Conservation (phyloP, 345 rosid species). For the Brassica rapa region DNA sequence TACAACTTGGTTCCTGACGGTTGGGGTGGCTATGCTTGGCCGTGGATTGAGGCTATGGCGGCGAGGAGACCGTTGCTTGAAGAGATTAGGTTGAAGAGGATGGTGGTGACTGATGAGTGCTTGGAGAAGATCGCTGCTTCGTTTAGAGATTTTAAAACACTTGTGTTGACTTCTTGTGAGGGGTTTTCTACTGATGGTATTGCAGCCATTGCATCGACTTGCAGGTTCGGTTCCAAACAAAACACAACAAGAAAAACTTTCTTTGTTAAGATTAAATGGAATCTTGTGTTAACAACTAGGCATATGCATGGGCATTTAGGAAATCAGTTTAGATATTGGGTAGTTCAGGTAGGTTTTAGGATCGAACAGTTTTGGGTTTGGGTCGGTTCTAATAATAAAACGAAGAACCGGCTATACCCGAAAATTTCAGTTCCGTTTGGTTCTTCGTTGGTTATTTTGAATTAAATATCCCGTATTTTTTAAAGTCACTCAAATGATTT, state of each 20-base stretch:
- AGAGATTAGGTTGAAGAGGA: not conserved
- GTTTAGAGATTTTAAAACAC: not conserved
- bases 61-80: not conserved
- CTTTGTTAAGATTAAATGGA: not conserved
- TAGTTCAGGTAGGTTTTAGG: not conserved
- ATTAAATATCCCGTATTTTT: too few relatives aligned
- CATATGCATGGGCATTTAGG: not conserved
- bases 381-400: not conserved
- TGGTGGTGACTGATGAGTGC: slow-evolving; percentile 2
- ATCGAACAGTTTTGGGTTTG: not conserved
- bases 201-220: not conserved
- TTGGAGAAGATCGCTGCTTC: slow-evolving; percentile 2
- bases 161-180: not conserved
- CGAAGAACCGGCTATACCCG: not conserved
- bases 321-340: not conserved
- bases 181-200: not conserved
- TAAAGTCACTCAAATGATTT: too few relatives aligned
- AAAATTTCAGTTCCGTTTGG: not conserved
- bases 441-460: not conserved
- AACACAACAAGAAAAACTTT: not conserved
- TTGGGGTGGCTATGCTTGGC: slow-evolving; percentile 5
- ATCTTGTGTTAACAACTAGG: not conserved
- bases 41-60: not conserved
- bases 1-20: slow-evolving; percentile 2
- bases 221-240: not conserved